These are phyloP conservation scores for Phytophthora capsici DNA, from an alignment of 352 stramenopile genomes.

Conservation along the genomic window DNA sequence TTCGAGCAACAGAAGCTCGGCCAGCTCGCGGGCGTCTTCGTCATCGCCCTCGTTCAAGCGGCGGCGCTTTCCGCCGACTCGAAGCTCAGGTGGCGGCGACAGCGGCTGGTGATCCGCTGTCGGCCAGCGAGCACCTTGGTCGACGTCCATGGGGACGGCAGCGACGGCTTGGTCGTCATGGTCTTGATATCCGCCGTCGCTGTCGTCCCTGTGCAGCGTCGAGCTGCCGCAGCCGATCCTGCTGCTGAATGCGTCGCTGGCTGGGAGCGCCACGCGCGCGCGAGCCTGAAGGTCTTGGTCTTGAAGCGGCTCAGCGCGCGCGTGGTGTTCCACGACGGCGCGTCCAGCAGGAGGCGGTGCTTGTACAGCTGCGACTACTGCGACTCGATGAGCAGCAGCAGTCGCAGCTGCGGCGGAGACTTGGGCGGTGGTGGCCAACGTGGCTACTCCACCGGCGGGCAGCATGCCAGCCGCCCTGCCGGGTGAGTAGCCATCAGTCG, in stretches of 20 bases:
- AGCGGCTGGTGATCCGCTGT: not conserved
- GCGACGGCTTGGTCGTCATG: not conserved
- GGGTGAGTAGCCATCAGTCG: not conserved
- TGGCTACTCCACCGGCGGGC: not conserved
- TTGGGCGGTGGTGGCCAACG: not conserved
- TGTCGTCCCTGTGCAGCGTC: not conserved
- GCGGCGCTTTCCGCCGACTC: not conserved
- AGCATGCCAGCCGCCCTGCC: not conserved
- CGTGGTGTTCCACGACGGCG: not conserved
- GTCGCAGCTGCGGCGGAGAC: not conserved
- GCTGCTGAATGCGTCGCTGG: not conserved
- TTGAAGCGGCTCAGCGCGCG: not conserved
- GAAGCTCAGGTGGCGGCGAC: not conserved
- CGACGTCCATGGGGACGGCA: not conserved
- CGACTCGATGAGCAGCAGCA: not conserved
- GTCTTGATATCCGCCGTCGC: not conserved
- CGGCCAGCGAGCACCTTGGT: not conserved
- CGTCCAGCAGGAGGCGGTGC: not conserved
- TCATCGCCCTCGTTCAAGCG: not conserved
- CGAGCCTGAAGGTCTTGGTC: not conserved
- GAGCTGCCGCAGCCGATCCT: not conserved
- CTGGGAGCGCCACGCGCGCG: no score
- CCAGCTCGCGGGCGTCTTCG: not conserved
- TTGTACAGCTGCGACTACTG: not conserved
- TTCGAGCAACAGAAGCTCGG: not conserved